phyloP scores from a whole-genome alignment of 768 basidiomycete genomes.

The Nidularia pulvinata region DNA sequence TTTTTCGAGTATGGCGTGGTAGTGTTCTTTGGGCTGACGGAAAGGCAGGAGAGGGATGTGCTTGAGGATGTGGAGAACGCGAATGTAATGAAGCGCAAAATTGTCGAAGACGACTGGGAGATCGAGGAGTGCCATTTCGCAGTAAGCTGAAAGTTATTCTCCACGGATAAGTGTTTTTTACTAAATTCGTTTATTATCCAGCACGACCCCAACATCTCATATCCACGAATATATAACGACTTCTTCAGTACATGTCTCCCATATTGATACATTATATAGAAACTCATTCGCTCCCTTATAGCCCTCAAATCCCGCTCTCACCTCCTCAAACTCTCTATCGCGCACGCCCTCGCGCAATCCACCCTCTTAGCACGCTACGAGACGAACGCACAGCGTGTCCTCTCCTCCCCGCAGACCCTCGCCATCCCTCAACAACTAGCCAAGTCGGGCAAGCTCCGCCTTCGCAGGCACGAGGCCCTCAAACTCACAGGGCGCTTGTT shows the following conservation, averaged over 20 bases:
- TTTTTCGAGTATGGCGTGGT: slow-evolving; percentile 90
- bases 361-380: slow-evolving; percentile 92
- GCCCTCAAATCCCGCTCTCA: slow-evolving; percentile 93
- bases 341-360: slow-evolving; percentile 94
- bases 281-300: slow-evolving; percentile 21
- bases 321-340: slow-evolving; percentile 88
- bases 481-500: slow-evolving; percentile 86
- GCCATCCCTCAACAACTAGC: slow-evolving; percentile 88
- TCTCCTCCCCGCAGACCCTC: slow-evolving; percentile 75
- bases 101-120: slow-evolving; percentile 80
- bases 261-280: not conserved
- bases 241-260: slow-evolving; percentile 76
- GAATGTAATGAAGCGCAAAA: slow-evolving; percentile 60
- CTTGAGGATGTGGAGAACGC: slow-evolving; percentile 82
- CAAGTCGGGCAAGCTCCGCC: slow-evolving; percentile 67
- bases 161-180: not conserved
- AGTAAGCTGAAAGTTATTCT: slow-evolving; percentile 39
- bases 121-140: slow-evolving; percentile 91
- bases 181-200: slow-evolving; percentile 18
- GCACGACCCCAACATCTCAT: slow-evolving; percentile 84
- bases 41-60: slow-evolving; percentile 78
- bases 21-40: slow-evolving; percentile 88
- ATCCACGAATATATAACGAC: slow-evolving; percentile 94
- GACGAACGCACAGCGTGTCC: slow-evolving; percentile 69
- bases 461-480: slow-evolving; percentile 82